Evolutionary conservation across 495 filamentous ascomycete species (phyloP).

Genomic region (Amniculicola lignicola): DNA sequence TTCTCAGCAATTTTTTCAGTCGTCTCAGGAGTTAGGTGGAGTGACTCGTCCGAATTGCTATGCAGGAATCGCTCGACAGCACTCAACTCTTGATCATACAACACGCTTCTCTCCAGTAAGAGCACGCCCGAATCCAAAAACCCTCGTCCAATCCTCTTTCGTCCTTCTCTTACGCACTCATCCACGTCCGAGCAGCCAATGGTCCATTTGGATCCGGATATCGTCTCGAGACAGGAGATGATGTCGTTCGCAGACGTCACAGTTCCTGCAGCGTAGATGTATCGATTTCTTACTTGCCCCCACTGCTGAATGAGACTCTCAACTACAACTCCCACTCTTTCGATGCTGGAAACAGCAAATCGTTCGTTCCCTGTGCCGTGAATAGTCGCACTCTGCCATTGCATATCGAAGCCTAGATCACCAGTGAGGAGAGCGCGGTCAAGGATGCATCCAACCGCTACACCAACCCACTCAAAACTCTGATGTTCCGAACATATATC

Average conservation of each 20-base stretch:
- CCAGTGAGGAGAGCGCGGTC: slow-evolving; percentile 27
- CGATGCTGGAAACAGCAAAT: slow-evolving; percentile 30
- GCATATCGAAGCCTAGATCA: slow-evolving; percentile 33
- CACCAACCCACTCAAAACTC: slow-evolving; percentile 26
- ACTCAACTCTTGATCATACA: slow-evolving; percentile 29
- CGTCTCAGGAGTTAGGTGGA: slow-evolving; percentile 24
- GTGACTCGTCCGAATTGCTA: slow-evolving; percentile 15
- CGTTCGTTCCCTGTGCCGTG: slow-evolving; percentile 29
- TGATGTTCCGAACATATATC: not conserved
- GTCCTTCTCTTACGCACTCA: slow-evolving; percentile 34
- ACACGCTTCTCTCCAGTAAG: slow-evolving; percentile 33
- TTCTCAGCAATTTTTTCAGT: slow-evolving; percentile 21
- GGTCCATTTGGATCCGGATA: slow-evolving; percentile 25
- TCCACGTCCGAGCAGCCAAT: slow-evolving; percentile 19
- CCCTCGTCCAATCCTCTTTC: slow-evolving; percentile 28
- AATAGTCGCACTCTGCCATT: slow-evolving; percentile 35
- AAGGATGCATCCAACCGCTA: slow-evolving; percentile 29
- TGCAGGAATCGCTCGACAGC: slow-evolving; percentile 18
- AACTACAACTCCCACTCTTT: slow-evolving; percentile 29
- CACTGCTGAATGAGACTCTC: slow-evolving; percentile 26
- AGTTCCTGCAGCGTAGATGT: slow-evolving; percentile 28
- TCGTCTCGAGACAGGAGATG: slow-evolving; percentile 15
- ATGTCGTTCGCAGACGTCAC: slow-evolving; percentile 29
- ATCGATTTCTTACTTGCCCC: slow-evolving; percentile 32
- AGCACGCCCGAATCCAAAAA: slow-evolving; percentile 31